A percentile compares a stretch with the other conserved stretches of the same genome.
These are phyloP conservation scores for Phycomyces blakesleeanus DNA, from an alignment of 192 early-diverging fungal species.

Conservation along the genomic window DNA sequence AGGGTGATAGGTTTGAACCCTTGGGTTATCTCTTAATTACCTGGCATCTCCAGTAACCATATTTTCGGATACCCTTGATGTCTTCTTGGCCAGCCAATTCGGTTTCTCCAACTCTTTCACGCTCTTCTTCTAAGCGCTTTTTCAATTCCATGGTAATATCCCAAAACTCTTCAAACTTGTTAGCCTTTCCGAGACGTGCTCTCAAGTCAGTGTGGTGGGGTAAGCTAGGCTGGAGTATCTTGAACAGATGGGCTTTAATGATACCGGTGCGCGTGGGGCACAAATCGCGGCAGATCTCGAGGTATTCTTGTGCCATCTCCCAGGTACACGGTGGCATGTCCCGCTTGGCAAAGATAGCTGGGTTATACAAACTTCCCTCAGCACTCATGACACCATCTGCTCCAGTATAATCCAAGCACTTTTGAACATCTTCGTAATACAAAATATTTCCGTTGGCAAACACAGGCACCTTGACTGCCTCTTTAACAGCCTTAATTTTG, in stretches of 20 bases:
- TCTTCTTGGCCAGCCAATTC: constrained; percentile 31
- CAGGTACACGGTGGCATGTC: constrained; percentile 59
- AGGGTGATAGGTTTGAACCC: too few relatives aligned
- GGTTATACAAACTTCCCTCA: constrained; percentile 84
- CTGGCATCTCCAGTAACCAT: constrained; percentile 56
- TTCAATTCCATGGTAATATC: constrained; percentile 57
- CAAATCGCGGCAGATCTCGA: constrained; percentile 69
- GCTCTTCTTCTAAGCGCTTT: constrained; percentile 41
- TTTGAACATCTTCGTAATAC: constrained; percentile 84
- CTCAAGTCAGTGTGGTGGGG: constrained; percentile 78
- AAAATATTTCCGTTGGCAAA: constrained; percentile 98
- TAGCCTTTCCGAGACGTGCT: constrained; percentile 58
- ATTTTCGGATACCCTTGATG: constrained; percentile 35
- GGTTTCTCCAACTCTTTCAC: constrained; percentile 18
- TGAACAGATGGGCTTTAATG: constrained; percentile 91
- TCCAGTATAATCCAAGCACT: constrained; percentile 79
- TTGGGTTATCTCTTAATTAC: too few relatives aligned
- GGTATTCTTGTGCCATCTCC: constrained; percentile 84
- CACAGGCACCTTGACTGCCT: constrained; percentile 84
- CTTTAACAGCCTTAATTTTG: constrained; percentile 81
- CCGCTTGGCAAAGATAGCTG: constrained; percentile 68
- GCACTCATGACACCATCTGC: constrained; percentile 95
- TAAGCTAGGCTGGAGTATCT: constrained; percentile 78
- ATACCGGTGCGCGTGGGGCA: constrained; percentile 60
- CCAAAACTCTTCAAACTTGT: constrained; percentile 56